These are phyloP conservation scores for Bombardia bombarda DNA, from an alignment of 495 filamentous ascomycete genomes.

Conservation along the genomic window DNA sequence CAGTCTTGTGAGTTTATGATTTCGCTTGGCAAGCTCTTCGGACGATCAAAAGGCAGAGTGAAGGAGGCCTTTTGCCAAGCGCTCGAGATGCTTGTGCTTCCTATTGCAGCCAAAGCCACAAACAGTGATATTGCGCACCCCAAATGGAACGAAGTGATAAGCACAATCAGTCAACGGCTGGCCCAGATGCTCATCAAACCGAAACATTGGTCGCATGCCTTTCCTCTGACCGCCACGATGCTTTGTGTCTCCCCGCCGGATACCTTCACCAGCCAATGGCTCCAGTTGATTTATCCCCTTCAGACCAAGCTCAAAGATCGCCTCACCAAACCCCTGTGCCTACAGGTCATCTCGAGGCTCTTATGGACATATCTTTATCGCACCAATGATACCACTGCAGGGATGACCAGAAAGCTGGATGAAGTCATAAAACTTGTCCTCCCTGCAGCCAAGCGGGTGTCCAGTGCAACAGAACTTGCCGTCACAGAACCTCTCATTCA, in stretches of 20 bases:
- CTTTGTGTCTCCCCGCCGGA: conserved; percentile 84
- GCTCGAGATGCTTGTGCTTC: conserved; percentile 78
- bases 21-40: conserved; percentile 71
- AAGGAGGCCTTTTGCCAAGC: conserved; percentile 93
- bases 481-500: conserved; percentile 86
- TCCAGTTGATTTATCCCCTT: conserved; percentile 65
- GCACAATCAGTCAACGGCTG: conserved; percentile 64
- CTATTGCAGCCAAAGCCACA: conserved; percentile 69
- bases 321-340: conserved; percentile 63
- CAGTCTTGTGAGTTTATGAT: conserved; percentile 84
- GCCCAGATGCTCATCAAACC: conserved; percentile 81
- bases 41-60: conserved; percentile 73
- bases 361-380: conserved; percentile 95
- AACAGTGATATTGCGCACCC: conserved; percentile 65
- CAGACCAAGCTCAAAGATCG: conserved; percentile 79
- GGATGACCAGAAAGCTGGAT: conserved; percentile 71
- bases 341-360: conserved; percentile 86
- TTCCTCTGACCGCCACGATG: conserved; percentile 75
- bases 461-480: conserved; percentile 69
- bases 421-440: conserved; percentile 78
- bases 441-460: conserved; percentile 64
- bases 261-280: conserved; percentile 75
- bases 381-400: conserved; percentile 56
- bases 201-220: conserved; percentile 80
- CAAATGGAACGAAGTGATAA: conserved; percentile 79